Percentiles rank a stretch among this genome's conserved stretches.
phyloP scores from a whole-genome alignment of 176 grass and related monocot genomes.

The Tillandsia leiboldiana region DNA sequence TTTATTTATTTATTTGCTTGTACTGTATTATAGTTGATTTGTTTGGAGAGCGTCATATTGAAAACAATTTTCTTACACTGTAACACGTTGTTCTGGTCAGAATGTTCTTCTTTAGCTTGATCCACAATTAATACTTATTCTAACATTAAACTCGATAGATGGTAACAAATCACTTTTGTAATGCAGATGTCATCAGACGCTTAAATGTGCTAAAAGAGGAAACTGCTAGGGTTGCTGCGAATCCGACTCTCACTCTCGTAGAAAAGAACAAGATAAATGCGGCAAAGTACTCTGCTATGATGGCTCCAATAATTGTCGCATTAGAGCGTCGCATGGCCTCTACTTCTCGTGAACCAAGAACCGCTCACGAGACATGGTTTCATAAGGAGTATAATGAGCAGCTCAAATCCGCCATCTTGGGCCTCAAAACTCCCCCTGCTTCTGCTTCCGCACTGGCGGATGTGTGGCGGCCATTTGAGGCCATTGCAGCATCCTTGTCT shows the following conservation, averaged over 20 bases:
- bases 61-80: no score
- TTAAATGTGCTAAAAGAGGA: constrained; percentile 96
- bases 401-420: constrained; percentile 62
- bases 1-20: neutral
- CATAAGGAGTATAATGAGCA: constrained; percentile 70
- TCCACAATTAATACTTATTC: neutral
- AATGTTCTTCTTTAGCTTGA: neutral
- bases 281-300: constrained; percentile 94
- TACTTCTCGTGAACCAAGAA: constrained; percentile 88
- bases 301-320: constrained; percentile 90
- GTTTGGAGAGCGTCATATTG: no score
- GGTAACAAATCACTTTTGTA: constrained; percentile 22
- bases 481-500: constrained; percentile 70
- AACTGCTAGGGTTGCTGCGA: constrained; percentile 75
- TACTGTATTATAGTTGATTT: no score
- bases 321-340: constrained; percentile 79
- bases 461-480: constrained; percentile 81
- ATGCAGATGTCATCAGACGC: constrained; percentile 79
- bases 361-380: constrained; percentile 85
- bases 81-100: no score
- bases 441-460: constrained; percentile 59
- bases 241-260: constrained; percentile 69
- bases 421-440: constrained; percentile 65
- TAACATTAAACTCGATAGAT: neutral
- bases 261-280: constrained; percentile 96